Evolutionary conservation across 2,329 filamentous ascomycete genomes (phyloP), one percentile per base, ranked within the genome.

Genomic region (Sphaerulina vaccinii): DNA sequence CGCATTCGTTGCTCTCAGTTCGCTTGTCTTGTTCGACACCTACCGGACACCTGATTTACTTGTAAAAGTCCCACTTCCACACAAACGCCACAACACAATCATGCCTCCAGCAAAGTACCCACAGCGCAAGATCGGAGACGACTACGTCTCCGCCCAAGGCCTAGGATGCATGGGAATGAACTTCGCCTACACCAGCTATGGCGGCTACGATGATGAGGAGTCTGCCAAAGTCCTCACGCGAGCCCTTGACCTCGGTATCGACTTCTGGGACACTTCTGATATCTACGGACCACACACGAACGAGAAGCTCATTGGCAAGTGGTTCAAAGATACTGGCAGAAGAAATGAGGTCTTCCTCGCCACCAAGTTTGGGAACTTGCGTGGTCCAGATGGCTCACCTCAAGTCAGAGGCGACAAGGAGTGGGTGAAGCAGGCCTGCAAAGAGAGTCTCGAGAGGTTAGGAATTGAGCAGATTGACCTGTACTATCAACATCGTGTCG

Each of bases 401-500:
- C 49, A 9, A 2, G 59, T 73, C 13, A 61, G 65, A 13, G 70
- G 70, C 10, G 69, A 72, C 48, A 66, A 65, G 2, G 71, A 68
- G 32, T 72, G 71, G 46, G 63, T 70, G 24, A 62, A 65, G 23
- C 43, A 61, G 37, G 68, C 71, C 1, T 73, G 71, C 50, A 62
- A 65, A 5, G 62, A 50, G 36, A 72, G 68, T 48, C 55, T 74
- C 5, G 47, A 69, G 49, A 62, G 67, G 35, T 61, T 76, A 3
- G 68, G 69, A 0, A 59, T 70, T 5, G 62, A 71, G 9, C 62
- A 60, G 7, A 72, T 75, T 48, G 73, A 75, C 52, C 60, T 76
- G 2, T 74, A 74, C 54, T 75, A 76, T 56, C 69, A 69, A 19
- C 73, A 76, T 54, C 71, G 73, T 2, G 68, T 75, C 8, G 73